Evolutionary conservation across 2,329 filamentous ascomycete species (phyloP).

Genomic region (Beauveria sp.): DNA sequence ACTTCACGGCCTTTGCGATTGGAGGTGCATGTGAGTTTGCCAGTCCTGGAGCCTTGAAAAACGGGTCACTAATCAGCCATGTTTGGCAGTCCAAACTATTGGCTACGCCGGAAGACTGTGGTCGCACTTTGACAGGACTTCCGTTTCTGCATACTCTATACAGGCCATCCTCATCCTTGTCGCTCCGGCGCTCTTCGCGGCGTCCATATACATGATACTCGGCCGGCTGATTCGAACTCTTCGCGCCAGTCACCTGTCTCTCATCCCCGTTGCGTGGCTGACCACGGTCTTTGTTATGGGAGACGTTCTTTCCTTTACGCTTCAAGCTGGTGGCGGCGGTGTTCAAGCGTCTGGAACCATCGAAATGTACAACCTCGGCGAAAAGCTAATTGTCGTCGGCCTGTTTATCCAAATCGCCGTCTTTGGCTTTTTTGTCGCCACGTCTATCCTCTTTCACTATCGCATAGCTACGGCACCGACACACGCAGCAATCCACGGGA

Average conservation of each 20-base stretch:
- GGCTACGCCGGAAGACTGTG: too few relatives aligned
- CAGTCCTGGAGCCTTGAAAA: too few relatives aligned
- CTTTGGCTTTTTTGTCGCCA: constrained; percentile 44
- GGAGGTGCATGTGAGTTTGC: too few relatives aligned
- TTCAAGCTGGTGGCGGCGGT: constrained; percentile 31
- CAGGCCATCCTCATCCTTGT: too few relatives aligned
- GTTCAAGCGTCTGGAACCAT: too few relatives aligned
- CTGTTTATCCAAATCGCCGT: constrained; percentile 46
- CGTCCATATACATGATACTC: constrained; percentile 19
- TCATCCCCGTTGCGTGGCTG: constrained; percentile 24
- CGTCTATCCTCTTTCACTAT: constrained; percentile 36
- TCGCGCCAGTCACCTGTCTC: constrained; percentile 13
- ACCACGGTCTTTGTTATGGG: constrained; percentile 41
- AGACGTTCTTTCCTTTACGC: constrained; percentile 35
- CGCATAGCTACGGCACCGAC: constrained; percentile 17
- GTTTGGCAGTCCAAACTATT: too few relatives aligned
- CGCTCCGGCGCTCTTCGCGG: constrained; percentile 13
- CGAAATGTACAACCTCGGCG: constrained; percentile 20
- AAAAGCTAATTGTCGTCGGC: constrained; percentile 43
- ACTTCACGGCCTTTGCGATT: too few relatives aligned
- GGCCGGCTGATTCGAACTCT: constrained; percentile 26
- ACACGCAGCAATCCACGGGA: constrained; percentile 6
- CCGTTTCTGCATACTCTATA: too few relatives aligned
- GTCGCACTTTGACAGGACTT: too few relatives aligned
- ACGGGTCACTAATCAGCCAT: too few relatives aligned